A percentile compares a stretch with the other conserved stretches of the same genome.
phyloP scores from a whole-genome alignment of 495 filamentous ascomycete species.

The Penicillium alfredii region DNA sequence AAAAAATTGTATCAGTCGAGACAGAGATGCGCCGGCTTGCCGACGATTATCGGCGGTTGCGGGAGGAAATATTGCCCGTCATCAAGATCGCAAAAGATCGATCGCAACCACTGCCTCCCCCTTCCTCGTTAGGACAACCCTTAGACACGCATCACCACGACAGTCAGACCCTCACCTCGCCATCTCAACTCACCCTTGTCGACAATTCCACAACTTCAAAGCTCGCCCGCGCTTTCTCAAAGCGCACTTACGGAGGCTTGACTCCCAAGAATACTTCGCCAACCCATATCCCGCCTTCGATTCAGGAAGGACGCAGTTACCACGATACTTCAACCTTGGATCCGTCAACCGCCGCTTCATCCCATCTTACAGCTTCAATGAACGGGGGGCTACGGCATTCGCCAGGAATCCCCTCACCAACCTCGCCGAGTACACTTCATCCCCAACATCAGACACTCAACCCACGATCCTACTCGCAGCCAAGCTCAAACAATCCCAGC shows the following conservation, averaged over 20 bases:
- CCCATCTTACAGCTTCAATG: constrained; percentile 65
- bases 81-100: constrained; percentile 85
- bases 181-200: constrained; percentile 32
- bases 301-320: constrained; percentile 49
- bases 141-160: constrained; percentile 31
- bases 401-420: constrained; percentile 73
- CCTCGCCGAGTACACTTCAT: constrained; percentile 60
- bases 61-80: constrained; percentile 86
- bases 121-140: constrained; percentile 27
- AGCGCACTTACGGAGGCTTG: constrained; percentile 72
- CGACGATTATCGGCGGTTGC: constrained; percentile 75
- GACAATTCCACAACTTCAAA: constrained; percentile 23
- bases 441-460: constrained; percentile 41
- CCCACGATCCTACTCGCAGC: constrained; percentile 44
- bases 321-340: constrained; percentile 49
- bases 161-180: constrained; percentile 36
- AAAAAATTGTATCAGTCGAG: constrained; percentile 75
- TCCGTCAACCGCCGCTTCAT: constrained; percentile 65
- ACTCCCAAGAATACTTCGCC: constrained; percentile 77
- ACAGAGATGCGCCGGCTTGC: constrained; percentile 71
- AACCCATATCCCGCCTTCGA: constrained; percentile 61
- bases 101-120: constrained; percentile 74
- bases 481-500: constrained; percentile 20
- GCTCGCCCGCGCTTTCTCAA: constrained; percentile 57
- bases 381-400: constrained; percentile 65